A percentile compares a stretch with the other conserved stretches of the same genome.
These are phyloP conservation scores for Sherardia arvensis DNA, from an alignment of 257 asterid genomes.

Conservation along the genomic window DNA sequence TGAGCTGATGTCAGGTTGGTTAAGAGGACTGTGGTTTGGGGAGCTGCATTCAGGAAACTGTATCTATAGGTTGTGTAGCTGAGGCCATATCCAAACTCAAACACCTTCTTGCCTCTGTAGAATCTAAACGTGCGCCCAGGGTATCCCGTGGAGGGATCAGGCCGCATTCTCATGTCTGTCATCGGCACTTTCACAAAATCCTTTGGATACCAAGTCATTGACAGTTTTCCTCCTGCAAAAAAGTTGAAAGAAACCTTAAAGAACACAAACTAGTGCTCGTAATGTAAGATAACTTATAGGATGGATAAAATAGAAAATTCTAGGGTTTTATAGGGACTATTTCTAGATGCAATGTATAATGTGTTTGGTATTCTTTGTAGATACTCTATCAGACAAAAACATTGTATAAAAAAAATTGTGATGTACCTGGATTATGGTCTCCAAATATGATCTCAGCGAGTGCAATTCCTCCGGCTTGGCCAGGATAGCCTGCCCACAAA, in stretches of 20 bases:
- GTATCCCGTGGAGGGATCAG: conserved; percentile 50
- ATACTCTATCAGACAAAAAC: too few relatives aligned
- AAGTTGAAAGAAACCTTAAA: background rate
- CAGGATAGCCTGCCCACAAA: conserved; percentile 86
- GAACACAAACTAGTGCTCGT: background rate
- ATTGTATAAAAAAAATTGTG: too few relatives aligned
- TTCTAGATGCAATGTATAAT: too few relatives aligned
- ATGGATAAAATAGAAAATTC: background rate
- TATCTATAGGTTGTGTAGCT: conserved; percentile 66
- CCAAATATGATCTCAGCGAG: conserved; percentile 63
- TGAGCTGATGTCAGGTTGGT: conserved; percentile 15
- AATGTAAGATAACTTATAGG: too few relatives aligned
- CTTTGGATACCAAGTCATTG: conserved; percentile 82
- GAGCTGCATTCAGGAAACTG: conserved; percentile 23
- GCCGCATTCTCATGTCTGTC: conserved; percentile 91
- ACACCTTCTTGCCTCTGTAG: conserved; percentile 59
- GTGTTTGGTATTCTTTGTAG: too few relatives aligned
- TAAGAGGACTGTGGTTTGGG: conserved; percentile 44
- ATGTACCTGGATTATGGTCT: conserved; percentile 65
- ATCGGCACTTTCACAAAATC: conserved; percentile 49
- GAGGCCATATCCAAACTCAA: conserved; percentile 63
- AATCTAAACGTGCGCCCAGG: conserved; percentile 74
- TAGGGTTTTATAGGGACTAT: background rate
- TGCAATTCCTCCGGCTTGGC: conserved; percentile 86
- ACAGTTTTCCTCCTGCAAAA: conserved; percentile 61